Percentiles rank a stretch among this genome's conserved stretches.
These are phyloP conservation scores for Lizonia empirigonia DNA, from an alignment of 2,329 filamentous ascomycete genomes.

Conservation along the genomic window DNA sequence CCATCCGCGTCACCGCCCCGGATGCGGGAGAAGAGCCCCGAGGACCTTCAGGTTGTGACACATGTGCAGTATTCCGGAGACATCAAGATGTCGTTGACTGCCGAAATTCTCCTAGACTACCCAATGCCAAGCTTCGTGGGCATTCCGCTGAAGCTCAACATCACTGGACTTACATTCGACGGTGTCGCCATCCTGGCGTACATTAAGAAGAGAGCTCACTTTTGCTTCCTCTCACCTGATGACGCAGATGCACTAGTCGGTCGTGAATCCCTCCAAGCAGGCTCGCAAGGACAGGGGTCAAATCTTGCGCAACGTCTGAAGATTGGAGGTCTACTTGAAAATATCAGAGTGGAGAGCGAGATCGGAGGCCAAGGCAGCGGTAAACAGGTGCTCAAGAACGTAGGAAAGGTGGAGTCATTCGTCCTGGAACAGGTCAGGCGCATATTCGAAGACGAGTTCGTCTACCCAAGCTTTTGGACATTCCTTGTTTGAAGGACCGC, in stretches of 20 bases:
- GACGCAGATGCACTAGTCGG: slow-evolving; percentile 75
- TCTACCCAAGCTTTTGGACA: slow-evolving; percentile 98
- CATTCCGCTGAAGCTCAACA: slow-evolving; percentile 90
- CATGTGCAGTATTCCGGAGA: slow-evolving; percentile 89
- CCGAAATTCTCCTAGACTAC: slow-evolving; percentile 95
- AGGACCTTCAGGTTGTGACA: slow-evolving; percentile 92
- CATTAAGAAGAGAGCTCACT: slow-evolving; percentile 86
- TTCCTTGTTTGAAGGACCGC: slow-evolving; percentile 72
- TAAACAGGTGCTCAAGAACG: slow-evolving; percentile 96
- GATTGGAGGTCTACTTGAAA: slow-evolving; percentile 80
- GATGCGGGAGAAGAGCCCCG: slow-evolving; percentile 74
- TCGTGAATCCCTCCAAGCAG: slow-evolving; percentile 44
- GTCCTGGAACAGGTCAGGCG: slow-evolving; percentile 93
- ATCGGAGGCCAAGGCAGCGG: slow-evolving; percentile 91
- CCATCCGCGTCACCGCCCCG: slow-evolving; percentile 53
- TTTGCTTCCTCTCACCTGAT: slow-evolving; percentile 92
- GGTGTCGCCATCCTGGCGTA: slow-evolving; percentile 91
- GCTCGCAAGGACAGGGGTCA: slow-evolving; percentile 33
- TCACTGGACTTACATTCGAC: slow-evolving; percentile 93
- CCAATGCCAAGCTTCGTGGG: slow-evolving; percentile 98
- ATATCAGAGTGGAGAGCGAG: slow-evolving; percentile 96
- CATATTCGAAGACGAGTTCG: slow-evolving; percentile 98
- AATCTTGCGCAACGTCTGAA: slow-evolving; percentile 46
- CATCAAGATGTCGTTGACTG: slow-evolving; percentile 84
- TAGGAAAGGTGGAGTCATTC: slow-evolving; percentile 97